Percentiles rank a stretch among this genome's conserved stretches.
Evolutionary conservation across 2,329 filamentous ascomycete genomes (phyloP).

Genomic region (Ascosphaera apis): DNA sequence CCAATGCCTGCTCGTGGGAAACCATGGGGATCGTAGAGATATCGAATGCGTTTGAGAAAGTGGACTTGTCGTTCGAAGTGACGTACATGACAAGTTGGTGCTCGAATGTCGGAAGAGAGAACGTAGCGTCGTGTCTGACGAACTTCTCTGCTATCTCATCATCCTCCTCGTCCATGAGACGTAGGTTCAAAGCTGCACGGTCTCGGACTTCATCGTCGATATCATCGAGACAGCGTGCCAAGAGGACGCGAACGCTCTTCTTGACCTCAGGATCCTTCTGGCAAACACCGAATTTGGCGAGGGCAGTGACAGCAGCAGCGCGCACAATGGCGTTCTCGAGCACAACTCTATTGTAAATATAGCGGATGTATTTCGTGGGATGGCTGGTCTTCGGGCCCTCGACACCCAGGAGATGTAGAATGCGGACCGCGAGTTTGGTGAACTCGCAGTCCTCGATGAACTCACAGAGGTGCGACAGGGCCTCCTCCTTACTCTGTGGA

Average conservation of each 20-base stretch:
- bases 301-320: slow-evolving; percentile 79
- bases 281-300: slow-evolving; percentile 92
- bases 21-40: slow-evolving; percentile 79
- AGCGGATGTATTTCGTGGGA: slow-evolving; percentile 95
- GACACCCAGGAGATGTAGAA: slow-evolving; percentile 76
- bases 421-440: slow-evolving; percentile 87
- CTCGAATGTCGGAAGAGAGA: slow-evolving; percentile 81
- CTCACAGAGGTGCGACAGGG: slow-evolving; percentile 85
- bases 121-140: slow-evolving; percentile 92
- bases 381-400: slow-evolving; percentile 90
- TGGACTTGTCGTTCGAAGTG: slow-evolving; percentile 68
- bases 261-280: slow-evolving; percentile 95
- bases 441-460: slow-evolving; percentile 99
- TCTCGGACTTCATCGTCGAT: slow-evolving; percentile 95
- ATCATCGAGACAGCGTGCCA: slow-evolving; percentile 85
- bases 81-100: slow-evolving; percentile 97
- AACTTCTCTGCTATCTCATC: slow-evolving; percentile 69
- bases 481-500: slow-evolving; percentile 60
- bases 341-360: slow-evolving; percentile 97
- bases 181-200: slow-evolving; percentile 74
- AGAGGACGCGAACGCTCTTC: slow-evolving; percentile 75
- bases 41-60: slow-evolving; percentile 71
- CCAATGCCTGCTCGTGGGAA: slow-evolving; percentile 83
- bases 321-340: slow-evolving; percentile 91
- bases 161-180: slow-evolving; percentile 65